A percentile compares a stretch with the other conserved stretches of the same genome.
These are phyloP conservation scores for Hamamelis virginiana DNA, from an alignment of 164 flowering plant genomes.

Conservation along the genomic window DNA sequence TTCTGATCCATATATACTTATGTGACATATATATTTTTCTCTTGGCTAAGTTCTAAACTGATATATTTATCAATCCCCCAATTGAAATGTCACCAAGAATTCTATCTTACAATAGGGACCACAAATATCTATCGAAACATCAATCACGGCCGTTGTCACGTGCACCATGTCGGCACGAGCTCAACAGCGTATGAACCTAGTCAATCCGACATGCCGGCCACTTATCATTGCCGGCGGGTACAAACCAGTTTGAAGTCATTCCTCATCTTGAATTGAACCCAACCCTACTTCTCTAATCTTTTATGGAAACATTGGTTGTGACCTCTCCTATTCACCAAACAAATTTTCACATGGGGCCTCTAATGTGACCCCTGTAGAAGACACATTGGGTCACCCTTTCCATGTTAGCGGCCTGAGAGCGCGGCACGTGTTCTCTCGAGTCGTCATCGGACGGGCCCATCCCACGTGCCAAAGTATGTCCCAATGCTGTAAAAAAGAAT, in stretches of 20 bases:
- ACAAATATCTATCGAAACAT: not conserved
- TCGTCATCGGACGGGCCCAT: not conserved
- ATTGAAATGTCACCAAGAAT: no score
- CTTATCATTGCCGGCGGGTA: constrained; percentile 3
- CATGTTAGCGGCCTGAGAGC: no score
- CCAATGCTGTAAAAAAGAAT: not conserved
- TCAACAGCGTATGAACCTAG: not conserved
- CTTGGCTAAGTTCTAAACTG: no score
- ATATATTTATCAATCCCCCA: no score
- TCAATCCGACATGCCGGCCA: constrained; percentile 15
- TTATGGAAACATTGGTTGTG: not conserved
- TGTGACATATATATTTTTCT: no score
- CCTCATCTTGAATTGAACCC: not conserved
- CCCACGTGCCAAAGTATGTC: not conserved
- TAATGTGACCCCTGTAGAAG: not conserved
- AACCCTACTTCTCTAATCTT: constrained; percentile 1
- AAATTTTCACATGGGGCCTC: not conserved
- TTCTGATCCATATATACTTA: no score
- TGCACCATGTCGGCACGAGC: constrained; percentile 7
- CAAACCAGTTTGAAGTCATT: not conserved
- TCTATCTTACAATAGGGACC: no score
- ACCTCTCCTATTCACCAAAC: not conserved
- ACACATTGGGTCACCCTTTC: not conserved
- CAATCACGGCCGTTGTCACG: constrained; percentile 6
- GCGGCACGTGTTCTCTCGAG: not conserved